Conservation (phyloP, 2,329 filamentous ascomycete species). For the Colletotrichum sp. region DNA sequence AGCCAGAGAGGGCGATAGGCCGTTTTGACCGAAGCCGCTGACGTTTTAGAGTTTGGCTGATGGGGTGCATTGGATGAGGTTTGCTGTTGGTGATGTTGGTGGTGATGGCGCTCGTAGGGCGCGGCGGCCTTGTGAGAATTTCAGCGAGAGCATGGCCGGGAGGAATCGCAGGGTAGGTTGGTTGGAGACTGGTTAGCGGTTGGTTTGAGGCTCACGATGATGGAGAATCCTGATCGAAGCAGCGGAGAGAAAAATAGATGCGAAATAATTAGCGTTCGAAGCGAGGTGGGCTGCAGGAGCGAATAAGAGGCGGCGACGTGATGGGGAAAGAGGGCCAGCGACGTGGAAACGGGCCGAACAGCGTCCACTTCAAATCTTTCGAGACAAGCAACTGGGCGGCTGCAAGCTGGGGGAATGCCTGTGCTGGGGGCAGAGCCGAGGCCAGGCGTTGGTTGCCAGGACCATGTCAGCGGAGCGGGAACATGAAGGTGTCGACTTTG, state of each 20-base stretch:
- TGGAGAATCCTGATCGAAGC: background rate
- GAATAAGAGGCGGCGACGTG: background rate
- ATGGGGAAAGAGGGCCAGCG: background rate
- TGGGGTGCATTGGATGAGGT: background rate
- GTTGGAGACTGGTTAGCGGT: background rate
- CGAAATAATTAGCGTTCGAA: constrained; percentile 10
- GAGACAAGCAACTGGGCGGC: background rate
- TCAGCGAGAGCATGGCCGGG: background rate
- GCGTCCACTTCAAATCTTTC: background rate
- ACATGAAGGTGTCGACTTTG: background rate
- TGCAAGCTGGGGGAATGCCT: background rate
- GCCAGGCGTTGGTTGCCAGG: background rate
- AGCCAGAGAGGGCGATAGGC: background rate
- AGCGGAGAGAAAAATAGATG: background rate
- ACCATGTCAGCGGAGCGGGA: background rate
- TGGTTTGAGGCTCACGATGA: background rate
- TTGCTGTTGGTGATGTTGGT: background rate
- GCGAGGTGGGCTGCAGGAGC: background rate
- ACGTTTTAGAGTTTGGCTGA: background rate
- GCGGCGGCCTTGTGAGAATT: background rate
- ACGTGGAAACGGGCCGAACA: constrained; percentile 15
- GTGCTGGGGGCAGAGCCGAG: background rate
- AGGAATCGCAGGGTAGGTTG: background rate
- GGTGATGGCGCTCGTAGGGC: background rate
- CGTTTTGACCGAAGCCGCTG: background rate